Evolutionary conservation across 2,329 filamentous ascomycete genomes (phyloP), one percentile per base, ranked within the genome.

Genomic region (Ambrosiella xylebori): DNA sequence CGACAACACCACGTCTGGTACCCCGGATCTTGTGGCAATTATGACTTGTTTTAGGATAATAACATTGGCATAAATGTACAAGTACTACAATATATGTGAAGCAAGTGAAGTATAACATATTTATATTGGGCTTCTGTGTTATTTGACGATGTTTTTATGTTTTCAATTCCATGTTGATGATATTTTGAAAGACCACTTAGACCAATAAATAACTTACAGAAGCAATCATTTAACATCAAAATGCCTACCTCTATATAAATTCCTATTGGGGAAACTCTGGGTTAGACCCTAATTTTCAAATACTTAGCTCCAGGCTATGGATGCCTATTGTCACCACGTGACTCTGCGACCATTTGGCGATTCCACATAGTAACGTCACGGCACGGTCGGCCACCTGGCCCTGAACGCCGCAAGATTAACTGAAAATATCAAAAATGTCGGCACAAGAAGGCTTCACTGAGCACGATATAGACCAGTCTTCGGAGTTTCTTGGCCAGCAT

Each of bases 251-350:
- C 11, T 2, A 41, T 41, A 41, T 41, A 41, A 12, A 2, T 11
- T 41, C 40, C n/a, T 41, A n/a, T 41, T n/a, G 6, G 6, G 27
- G 27, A 27, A 27, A 27, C 27, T 27, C 27, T 27, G 27, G 27
- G 27, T 27, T 27, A 27, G 19, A 47, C 44, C 44, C 44, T 47
- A 47, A 3, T 47, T 15, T 1, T 17, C 11, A 41, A 12, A 12
- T 41, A 3, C 40, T 41, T 47, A 47, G n/a, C 44, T 17, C n/a
- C 19, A 11, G 27, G 47, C 47, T 12, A 19, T 19, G 27, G 47
- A 19, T 56, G 54, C 54, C 54, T 56, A 56, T 47, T 13, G n/a
- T 17, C 19, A 45, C 27, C 54, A 56, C 54, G 40, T 56, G 54
- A 56, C 40, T 5, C 35, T 40, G 40, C n/a, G 54, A 47, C 11